phyloP scores from a whole-genome alignment of 2,329 filamentous ascomycete species.

The Neopestalotiopsis rosae region DNA sequence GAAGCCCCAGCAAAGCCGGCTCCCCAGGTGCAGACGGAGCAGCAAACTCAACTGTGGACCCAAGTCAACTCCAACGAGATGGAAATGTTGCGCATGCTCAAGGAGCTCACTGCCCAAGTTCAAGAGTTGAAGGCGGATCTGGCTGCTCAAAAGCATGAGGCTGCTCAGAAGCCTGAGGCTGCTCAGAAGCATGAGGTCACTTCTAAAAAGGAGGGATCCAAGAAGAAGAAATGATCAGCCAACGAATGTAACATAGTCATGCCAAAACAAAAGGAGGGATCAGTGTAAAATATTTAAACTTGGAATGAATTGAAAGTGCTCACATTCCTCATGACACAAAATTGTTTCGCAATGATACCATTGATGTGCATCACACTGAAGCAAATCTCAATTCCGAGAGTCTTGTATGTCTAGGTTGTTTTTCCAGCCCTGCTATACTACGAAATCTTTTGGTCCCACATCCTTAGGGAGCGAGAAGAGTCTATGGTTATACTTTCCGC shows the following conservation, averaged over 20 bases:
- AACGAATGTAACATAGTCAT: background rate
- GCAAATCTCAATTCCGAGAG: no score
- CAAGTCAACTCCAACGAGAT: background rate
- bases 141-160: background rate
- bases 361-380: no score
- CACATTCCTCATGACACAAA: background rate
- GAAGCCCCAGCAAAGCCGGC: background rate
- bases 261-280: background rate
- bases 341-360: background rate
- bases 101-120: background rate
- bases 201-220: background rate
- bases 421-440: background rate
- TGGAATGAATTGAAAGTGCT: background rate
- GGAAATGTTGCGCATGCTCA: constrained; percentile 4
- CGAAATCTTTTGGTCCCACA: background rate
- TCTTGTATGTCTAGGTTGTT: background rate
- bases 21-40: background rate
- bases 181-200: background rate
- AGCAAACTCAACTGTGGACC: background rate
- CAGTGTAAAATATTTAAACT: background rate
- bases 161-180: background rate
- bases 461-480: background rate
- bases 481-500: constrained; percentile 64
- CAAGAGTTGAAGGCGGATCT: constrained; percentile 1
- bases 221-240: background rate